A percentile compares a stretch with the other conserved stretches of the same genome.
Evolutionary conservation across 306 rosid species (phyloP).

Genomic region (Cucumis hystrix): DNA sequence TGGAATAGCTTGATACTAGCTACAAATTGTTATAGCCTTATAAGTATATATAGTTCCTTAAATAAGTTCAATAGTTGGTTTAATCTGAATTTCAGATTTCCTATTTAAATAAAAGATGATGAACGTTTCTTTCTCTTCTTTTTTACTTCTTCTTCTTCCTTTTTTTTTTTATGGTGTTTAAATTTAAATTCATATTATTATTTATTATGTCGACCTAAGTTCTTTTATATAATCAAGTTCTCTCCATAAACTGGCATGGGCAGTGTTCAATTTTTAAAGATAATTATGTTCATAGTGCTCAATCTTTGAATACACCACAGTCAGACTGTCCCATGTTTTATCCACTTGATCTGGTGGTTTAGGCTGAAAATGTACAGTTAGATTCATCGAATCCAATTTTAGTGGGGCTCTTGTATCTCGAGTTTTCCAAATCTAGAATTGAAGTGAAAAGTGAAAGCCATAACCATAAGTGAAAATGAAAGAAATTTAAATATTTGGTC

Average conservation of each 20-base stretch:
- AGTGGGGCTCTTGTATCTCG: not conserved
- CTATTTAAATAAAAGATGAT: not conserved
- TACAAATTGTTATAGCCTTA: not conserved
- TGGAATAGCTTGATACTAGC: not conserved
- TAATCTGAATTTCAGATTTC: not conserved
- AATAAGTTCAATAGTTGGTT: not conserved
- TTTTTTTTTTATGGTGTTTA: not conserved
- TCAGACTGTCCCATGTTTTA: not conserved
- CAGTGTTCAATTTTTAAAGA: not conserved
- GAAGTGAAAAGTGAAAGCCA: not conserved
- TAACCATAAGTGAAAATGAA: not conserved
- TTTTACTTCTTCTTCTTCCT: not conserved
- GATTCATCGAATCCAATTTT: not conserved
- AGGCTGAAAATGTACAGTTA: not conserved
- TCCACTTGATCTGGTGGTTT: not conserved
- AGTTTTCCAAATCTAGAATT: not conserved
- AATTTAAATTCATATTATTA: not conserved
- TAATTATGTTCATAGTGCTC: not conserved
- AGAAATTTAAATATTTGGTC: not conserved
- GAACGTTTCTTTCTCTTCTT: not conserved
- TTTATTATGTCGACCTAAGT: not conserved
- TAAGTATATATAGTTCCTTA: not conserved
- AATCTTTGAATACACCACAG: not conserved
- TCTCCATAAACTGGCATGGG: not conserved
- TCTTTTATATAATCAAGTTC: not conserved